phyloP scores from a whole-genome alignment of 169 alveolate genomes.

The Cryptosporidium andersoni region DNA sequence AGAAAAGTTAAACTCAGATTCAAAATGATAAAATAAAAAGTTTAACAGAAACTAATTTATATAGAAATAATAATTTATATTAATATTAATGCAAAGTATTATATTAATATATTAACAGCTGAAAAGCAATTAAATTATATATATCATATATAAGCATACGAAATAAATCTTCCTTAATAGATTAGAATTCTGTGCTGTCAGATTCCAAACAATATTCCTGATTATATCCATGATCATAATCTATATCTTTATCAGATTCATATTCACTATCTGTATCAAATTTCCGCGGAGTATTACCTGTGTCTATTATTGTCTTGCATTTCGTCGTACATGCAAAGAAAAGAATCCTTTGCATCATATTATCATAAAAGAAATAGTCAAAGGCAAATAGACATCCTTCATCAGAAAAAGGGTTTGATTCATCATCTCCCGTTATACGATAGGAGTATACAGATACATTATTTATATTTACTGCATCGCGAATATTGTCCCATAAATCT shows the following conservation, averaged over 20 bases:
- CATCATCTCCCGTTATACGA: conserved; percentile 66
- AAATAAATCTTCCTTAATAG: too few species aligned
- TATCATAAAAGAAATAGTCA: conserved; percentile 66
- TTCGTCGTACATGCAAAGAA: conserved; percentile 68
- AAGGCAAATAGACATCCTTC: conserved; percentile 62
- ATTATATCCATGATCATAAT: background rate
- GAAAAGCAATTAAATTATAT: too few species aligned
- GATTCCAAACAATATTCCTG: background rate
- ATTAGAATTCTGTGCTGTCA: too few species aligned
- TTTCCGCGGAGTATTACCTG: background rate
- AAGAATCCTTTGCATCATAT: conserved; percentile 32
- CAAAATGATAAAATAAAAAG: background rate
- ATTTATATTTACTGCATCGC: conserved; percentile 64
- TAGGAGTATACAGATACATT: conserved; percentile 51
- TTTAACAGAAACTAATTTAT: background rate
- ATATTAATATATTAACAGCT: background rate
- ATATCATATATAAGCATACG: too few species aligned
- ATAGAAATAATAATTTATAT: background rate
- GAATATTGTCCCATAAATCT: conserved; percentile 72
- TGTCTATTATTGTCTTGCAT: conserved; percentile 11
- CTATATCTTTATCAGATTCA: conserved; percentile 14
- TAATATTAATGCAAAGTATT: background rate
- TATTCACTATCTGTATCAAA: conserved; percentile 6
- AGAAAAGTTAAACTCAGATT: too few species aligned
- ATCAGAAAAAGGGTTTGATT: conserved; percentile 51